Base-by-base conservation (phyloP, 768 basidiomycete species). In the Suillus tomentosus region DNA sequence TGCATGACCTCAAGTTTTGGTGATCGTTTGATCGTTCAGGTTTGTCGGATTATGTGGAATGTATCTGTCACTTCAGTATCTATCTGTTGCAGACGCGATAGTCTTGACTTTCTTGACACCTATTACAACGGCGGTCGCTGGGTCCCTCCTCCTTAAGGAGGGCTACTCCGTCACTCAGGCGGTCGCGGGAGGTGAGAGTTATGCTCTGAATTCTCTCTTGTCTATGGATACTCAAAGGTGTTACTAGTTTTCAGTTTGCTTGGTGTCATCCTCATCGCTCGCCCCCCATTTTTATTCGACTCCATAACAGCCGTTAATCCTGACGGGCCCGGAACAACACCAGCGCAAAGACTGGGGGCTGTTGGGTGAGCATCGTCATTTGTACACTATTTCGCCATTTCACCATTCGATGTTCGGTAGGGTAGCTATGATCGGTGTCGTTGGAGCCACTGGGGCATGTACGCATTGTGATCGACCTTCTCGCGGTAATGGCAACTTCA, bases 221-320 rank as follows among this genome's bases (percentile, higher is more conserved):
- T 58, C 24, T 11, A 19, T 59, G n/a, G n/a, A 27, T 62, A 8
- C 42, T 36, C 1, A 11, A 50, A 37, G 48, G 15, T 53, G 39
- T 56, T 31, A 45, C 22, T 68, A 85, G 85, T 89, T 14, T 80
- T 83, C 59, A 89, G 91, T 73, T 80, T 96, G 40, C 45, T 84
- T 9, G 95, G 94, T 0, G 92, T 94, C 10, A 72, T 95, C 11
- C 80, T 95, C 7, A 92, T 97, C 56, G 91, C 94, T 9, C 82
- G 92, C 40, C 95, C 95, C 0, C 77, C 82, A 1, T 86, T 87
- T 57, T 67, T 97, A 9, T 96, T 97, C 68, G 88, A 88, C 3
- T 60, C 64, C 60, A 34, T 53, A 3, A 59, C 63, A 40, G 31
- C 47, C 34, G 17, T 14, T 8, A 34, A 42, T 36, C 15, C 14